A percentile compares a stretch with the other conserved stretches of the same genome.
phyloP scores from a whole-genome alignment of 768 basidiomycete genomes.

The Gyrodon lividus region DNA sequence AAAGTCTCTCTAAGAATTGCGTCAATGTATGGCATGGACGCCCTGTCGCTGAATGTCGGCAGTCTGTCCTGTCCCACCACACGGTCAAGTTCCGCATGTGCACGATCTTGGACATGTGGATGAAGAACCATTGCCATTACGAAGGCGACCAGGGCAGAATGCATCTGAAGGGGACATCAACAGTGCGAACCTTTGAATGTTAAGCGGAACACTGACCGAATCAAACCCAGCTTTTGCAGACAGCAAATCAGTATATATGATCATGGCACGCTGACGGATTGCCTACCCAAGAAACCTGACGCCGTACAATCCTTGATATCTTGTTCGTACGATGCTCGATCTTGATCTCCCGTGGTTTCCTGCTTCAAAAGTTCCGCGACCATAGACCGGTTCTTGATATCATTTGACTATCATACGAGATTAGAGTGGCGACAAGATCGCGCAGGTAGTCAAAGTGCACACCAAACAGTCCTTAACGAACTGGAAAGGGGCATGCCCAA shows the following conservation, averaged over 20 bases:
- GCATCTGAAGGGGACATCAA: slow-evolving; percentile 12
- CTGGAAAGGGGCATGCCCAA: slow-evolving; percentile 21
- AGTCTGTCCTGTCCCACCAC: slow-evolving; percentile 19
- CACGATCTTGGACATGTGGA: slow-evolving; percentile 23
- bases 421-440: not conserved
- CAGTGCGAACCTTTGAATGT: not conserved
- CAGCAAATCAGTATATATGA: not conserved
- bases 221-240: slow-evolving; percentile 14
- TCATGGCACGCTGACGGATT: not conserved
- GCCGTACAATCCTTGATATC: slow-evolving; percentile 17
- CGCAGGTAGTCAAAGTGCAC: not conserved
- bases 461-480: slow-evolving; percentile 24
- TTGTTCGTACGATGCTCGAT: slow-evolving; percentile 14
- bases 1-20: slow-evolving; percentile 21
- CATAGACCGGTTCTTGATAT: slow-evolving; percentile 20
- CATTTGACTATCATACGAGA: slow-evolving; percentile 14
- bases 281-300: slow-evolving; percentile 23
- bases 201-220: slow-evolving; percentile 6
- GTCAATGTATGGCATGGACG: slow-evolving; percentile 19
- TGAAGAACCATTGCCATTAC: slow-evolving; percentile 20
- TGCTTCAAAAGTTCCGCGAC: slow-evolving; percentile 18
- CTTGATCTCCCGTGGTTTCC: not conserved
- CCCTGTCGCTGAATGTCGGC: slow-evolving; percentile 15
- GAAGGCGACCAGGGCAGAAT: slow-evolving; percentile 11
- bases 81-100: slow-evolving; percentile 16